These are phyloP conservation scores for Candida boleticola DNA, from an alignment of 805 yeast genomes.

Conservation along the genomic window DNA sequence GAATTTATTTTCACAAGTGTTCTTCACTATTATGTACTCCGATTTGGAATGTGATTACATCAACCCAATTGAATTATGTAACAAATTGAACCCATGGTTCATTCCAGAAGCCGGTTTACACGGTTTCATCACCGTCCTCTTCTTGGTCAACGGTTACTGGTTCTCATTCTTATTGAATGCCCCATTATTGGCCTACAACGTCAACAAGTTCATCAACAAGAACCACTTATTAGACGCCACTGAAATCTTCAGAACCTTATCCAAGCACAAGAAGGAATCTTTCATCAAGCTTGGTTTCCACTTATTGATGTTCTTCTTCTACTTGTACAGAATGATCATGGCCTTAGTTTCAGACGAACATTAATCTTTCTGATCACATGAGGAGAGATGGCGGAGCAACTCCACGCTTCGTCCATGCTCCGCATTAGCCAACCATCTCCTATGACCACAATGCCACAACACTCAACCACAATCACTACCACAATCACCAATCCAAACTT, in stretches of 20 bases:
- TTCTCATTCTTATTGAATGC: constrained; percentile 76
- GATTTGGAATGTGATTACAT: constrained; percentile 95
- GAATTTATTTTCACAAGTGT: constrained; percentile 88
- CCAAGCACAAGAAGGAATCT: constrained; percentile 89
- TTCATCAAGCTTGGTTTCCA: constrained; percentile 90
- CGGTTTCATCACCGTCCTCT: constrained; percentile 63
- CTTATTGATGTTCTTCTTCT: constrained; percentile 88
- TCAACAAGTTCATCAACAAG: constrained; percentile 73
- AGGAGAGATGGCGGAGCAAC: not conserved
- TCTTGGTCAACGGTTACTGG: constrained; percentile 90
- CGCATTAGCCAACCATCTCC: too few relatives aligned
- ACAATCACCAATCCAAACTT: too few relatives aligned
- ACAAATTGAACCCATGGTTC: constrained; percentile 83
- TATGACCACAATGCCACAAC: too few relatives aligned
- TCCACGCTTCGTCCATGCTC: too few relatives aligned
- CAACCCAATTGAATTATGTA: constrained; percentile 95
- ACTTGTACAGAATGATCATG: constrained; percentile 93
- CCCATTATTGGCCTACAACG: constrained; percentile 84
- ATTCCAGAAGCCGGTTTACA: constrained; percentile 89
- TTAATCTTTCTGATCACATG: not conserved
- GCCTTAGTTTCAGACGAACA: constrained; percentile 73
- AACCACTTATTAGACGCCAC: constrained; percentile 92
- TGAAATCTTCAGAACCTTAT: constrained; percentile 91
- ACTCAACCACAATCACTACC: too few relatives aligned
- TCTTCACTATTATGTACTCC: constrained; percentile 91